Evolutionary conservation across 164 flowering plant species (phyloP).

Genomic region (Umbilicus rupestris): DNA sequence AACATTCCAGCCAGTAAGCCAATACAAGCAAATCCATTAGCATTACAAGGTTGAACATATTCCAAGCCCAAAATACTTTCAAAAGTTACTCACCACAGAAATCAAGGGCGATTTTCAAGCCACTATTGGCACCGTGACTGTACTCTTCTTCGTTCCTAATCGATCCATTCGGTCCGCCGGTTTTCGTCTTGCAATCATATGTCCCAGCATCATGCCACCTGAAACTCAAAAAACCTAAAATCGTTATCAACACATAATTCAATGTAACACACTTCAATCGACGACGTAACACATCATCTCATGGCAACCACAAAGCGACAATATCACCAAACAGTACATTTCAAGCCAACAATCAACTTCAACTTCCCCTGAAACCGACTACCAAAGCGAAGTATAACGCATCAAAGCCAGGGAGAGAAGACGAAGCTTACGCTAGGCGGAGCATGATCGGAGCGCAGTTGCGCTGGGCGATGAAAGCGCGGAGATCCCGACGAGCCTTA

Average conservation of each 20-base stretch:
- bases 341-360: too few species aligned
- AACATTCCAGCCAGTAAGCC: too few species aligned
- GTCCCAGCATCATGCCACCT: constrained; percentile 99
- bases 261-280: too few species aligned
- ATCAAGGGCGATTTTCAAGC: constrained; percentile 70
- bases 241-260: too few species aligned
- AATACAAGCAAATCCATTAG: background rate
- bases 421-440: constrained; percentile 64
- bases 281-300: too few species aligned
- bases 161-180: constrained; percentile 94
- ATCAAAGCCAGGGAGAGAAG: too few species aligned
- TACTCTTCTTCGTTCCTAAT: constrained; percentile 75
- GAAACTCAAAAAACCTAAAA: constrained; percentile 1
- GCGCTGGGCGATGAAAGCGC: constrained; percentile 69
- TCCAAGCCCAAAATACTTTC: too few species aligned
- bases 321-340: too few species aligned
- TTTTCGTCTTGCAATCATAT: constrained; percentile 66
- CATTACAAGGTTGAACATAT: background rate
- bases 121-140: constrained; percentile 65
- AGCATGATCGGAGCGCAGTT: constrained; percentile 96
- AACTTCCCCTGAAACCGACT: background rate
- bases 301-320: too few species aligned
- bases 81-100: constrained; percentile 46
- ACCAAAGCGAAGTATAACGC: background rate
- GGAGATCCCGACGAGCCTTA: constrained; percentile 87